phyloP scores from a whole-genome alignment of 2,329 filamentous ascomycete species.

The Bertia moriformis region DNA sequence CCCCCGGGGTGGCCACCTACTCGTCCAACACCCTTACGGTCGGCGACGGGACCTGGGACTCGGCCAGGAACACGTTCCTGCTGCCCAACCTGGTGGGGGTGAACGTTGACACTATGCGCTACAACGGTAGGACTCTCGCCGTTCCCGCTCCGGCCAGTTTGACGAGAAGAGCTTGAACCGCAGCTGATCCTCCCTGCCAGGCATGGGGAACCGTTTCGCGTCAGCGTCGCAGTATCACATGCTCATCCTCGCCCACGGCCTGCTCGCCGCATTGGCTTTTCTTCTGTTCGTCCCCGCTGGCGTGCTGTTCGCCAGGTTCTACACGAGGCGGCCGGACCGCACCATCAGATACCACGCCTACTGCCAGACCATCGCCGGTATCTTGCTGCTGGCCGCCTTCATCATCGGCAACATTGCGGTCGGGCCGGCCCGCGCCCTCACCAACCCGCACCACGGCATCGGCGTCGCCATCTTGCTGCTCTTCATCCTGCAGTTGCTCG shows the following conservation, averaged over 20 bases:
- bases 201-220: slow-evolving; percentile 71
- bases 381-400: slow-evolving; percentile 57
- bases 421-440: slow-evolving; percentile 53
- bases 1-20: slow-evolving; percentile 61
- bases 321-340: slow-evolving; percentile 41
- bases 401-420: slow-evolving; percentile 68
- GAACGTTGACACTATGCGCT: slow-evolving; percentile 70
- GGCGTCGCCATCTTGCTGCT: slow-evolving; percentile 65
- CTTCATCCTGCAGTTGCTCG: slow-evolving; percentile 56
- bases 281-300: slow-evolving; percentile 59
- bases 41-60: slow-evolving; percentile 75
- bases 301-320: slow-evolving; percentile 63
- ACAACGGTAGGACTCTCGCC: slow-evolving; percentile 49
- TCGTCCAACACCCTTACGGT: slow-evolving; percentile 61
- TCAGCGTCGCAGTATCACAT: slow-evolving; percentile 55
- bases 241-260: slow-evolving; percentile 56
- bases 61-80: slow-evolving; percentile 61
- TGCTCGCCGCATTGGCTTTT: slow-evolving; percentile 61
- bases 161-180: neutral
- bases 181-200: too few species aligned
- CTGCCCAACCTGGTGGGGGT: slow-evolving; percentile 63
- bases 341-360: slow-evolving; percentile 61
- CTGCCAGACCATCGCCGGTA: slow-evolving; percentile 54
- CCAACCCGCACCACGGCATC: slow-evolving; percentile 76
- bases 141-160: neutral